A percentile compares a stretch with the other conserved stretches of the same genome.
Conservation (phyloP, 352 stramenopile genomes). For the Proteromonas lacertae region DNA sequence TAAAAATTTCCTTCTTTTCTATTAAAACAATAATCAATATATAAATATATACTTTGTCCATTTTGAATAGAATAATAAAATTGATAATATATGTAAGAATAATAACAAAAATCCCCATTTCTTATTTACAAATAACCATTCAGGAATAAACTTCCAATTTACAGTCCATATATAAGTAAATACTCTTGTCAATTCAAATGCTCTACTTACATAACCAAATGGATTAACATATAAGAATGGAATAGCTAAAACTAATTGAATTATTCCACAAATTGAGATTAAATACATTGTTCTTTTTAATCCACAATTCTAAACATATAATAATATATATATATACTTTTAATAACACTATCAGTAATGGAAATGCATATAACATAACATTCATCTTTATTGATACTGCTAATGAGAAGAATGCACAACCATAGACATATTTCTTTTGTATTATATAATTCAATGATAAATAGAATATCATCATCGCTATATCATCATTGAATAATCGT, state of each 20-base stretch:
- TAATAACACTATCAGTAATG: conserved; percentile 69
- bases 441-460: conserved; percentile 46
- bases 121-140: conserved; percentile 31
- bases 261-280: conserved; percentile 40
- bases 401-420: conserved; percentile 66
- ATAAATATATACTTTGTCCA: conserved; percentile 13
- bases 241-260: conserved; percentile 50
- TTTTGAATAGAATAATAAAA: conserved; percentile 3
- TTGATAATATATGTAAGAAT: conserved; percentile 3
- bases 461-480: conserved; percentile 74
- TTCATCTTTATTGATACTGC: conserved; percentile 97
- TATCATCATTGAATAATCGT: conserved; percentile 87
- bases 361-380: conserved; percentile 77
- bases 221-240: conserved; percentile 74
- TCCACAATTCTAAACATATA: conserved; percentile 52
- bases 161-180: conserved; percentile 97
- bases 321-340: conserved; percentile 15
- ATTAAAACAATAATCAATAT: conserved; percentile 11
- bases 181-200: conserved; percentile 82
- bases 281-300: conserved; percentile 26
- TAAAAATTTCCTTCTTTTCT: background rate
- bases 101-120: conserved; percentile 13
- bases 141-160: conserved; percentile 69
- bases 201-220: conserved; percentile 60
- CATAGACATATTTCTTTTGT: conserved; percentile 15